These are phyloP conservation scores for Syncephalastrum monosporum DNA, from an alignment of 371 early-diverging fungal genomes.

Conservation along the genomic window DNA sequence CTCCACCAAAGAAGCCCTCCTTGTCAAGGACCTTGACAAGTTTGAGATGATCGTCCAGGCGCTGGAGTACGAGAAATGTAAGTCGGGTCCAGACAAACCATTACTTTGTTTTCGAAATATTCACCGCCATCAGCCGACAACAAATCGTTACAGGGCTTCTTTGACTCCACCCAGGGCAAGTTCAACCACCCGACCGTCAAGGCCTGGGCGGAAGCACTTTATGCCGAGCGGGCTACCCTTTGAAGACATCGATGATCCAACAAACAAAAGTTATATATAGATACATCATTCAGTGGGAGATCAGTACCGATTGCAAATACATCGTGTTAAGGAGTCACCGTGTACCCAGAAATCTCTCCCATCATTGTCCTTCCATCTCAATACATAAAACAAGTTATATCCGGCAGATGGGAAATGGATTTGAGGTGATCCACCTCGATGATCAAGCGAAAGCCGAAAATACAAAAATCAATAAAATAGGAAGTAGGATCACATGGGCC, in stretches of 20 bases:
- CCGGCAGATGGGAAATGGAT: no score
- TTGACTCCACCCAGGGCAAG: conserved; percentile 73
- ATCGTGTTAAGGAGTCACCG: no score
- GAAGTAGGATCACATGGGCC: no score
- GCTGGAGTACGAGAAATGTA: conserved; percentile 86
- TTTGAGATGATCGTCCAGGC: conserved; percentile 95
- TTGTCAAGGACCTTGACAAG: conserved; percentile 93
- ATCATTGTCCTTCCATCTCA: no score
- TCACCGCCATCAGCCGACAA: conserved; percentile 51
- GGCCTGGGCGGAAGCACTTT: conserved; percentile 82
- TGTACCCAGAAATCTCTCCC: no score
- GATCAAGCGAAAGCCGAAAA: no score
- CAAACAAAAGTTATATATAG: not conserved
- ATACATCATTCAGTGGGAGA: not conserved
- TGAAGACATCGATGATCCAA: conserved; percentile 1
- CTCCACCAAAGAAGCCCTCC: conserved; percentile 70
- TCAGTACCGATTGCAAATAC: no score
- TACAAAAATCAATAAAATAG: no score
- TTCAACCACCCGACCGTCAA: conserved; percentile 81
- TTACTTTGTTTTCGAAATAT: not conserved
- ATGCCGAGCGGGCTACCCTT: conserved; percentile 57
- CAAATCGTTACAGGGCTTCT: conserved; percentile 73
- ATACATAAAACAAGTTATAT: no score
- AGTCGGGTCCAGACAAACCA: conserved; percentile 7
- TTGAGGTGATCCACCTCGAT: no score